Evolutionary conservation across 2,329 filamentous ascomycete species (phyloP), one percentile per base, ranked within the genome.

Genomic region (Emergomyces pasteurianus): DNA sequence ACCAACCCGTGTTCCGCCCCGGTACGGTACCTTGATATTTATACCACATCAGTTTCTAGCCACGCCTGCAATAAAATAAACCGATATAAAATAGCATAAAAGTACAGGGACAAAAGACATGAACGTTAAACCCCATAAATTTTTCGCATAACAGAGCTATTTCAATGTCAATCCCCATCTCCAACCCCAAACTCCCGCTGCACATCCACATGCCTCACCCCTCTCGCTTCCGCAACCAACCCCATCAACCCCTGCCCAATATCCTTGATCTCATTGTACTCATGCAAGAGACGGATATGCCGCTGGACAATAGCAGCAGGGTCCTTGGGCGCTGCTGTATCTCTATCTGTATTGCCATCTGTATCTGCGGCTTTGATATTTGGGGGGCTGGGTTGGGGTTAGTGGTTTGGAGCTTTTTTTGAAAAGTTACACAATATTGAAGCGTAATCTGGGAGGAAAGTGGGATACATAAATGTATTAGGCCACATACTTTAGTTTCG

Each of bases 211-310:
- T 83, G 77, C 60, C 82, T 75, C 52, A 83, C 77, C 9, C 84
- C 84, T 49, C 84, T 75, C 63, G 80, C 78, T 62, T 89, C 86
- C 3, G 86, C 86, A 69, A 89, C 83, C 66, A 89, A 72, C 0
- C 84, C 85, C 73, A 88, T 80, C 36, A 89, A 68, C 0, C 85
- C 86, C 67, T 85, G 81, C 0, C 82, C 86, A 8, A 87, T 76
- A 70, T 89, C 86, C 64, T 85, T 84, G 66, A 88, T 83, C 70
- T 88, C 86, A 67, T 89, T 89, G 73, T 89, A 89, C 61, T 82
- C 76, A 65, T 88, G 85, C 38, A 89, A 75, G 3, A 86, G 75
- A 62, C 78, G 79, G 67, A 89, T 89, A 69, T 89, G 86, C 38
- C 75, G 74, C 59, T 83, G 80, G 58, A 87, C 82, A 10, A 83